phyloP scores from a whole-genome alignment of 2,329 filamentous ascomycete genomes.

The Amauroascus niger region DNA sequence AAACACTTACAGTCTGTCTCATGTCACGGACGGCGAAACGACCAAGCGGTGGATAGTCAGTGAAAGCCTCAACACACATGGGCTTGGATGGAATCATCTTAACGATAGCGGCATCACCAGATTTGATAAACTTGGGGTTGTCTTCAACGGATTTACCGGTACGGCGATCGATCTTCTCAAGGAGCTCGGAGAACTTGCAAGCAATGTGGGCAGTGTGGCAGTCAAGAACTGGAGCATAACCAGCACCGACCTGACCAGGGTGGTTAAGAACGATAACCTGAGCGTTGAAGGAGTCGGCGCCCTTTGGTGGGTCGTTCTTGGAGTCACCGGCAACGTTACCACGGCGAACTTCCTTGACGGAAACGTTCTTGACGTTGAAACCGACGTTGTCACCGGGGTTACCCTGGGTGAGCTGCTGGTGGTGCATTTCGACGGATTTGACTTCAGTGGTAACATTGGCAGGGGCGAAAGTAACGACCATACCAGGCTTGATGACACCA shows the following conservation, averaged over 20 bases:
- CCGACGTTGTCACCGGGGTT: constrained; percentile 99
- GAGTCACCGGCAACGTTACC: constrained; percentile 99
- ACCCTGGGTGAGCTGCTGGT: constrained; percentile 96
- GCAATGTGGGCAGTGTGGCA: constrained; percentile 99
- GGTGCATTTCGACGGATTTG: constrained; percentile 99
- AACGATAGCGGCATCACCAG: constrained; percentile 98
- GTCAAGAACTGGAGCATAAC: constrained; percentile 97
- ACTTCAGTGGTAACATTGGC: constrained; percentile 99
- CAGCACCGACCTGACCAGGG: constrained; percentile 97
- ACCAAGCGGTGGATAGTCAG: constrained; percentile 97
- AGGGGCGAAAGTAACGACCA: constrained; percentile 93
- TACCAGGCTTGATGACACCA: constrained; percentile 77
- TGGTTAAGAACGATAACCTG: constrained; percentile 99
- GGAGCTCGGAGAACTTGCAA: constrained; percentile 99
- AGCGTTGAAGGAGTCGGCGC: constrained; percentile 89
- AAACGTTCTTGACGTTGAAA: constrained; percentile 99
- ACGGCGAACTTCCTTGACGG: constrained; percentile 99
- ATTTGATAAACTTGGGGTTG: constrained; percentile 99
- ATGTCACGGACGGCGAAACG: constrained; percentile 99
- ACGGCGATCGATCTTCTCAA: constrained; percentile 99
- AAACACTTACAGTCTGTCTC: constrained; percentile 43
- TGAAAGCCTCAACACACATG: constrained; percentile 99
- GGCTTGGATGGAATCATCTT: constrained; percentile 99
- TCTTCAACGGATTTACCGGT: constrained; percentile 94
- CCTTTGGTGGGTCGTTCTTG: constrained; percentile 96